These are phyloP conservation scores for Pyrenophora teres DNA, from an alignment of 2,329 filamentous ascomycete genomes.

Conservation along the genomic window DNA sequence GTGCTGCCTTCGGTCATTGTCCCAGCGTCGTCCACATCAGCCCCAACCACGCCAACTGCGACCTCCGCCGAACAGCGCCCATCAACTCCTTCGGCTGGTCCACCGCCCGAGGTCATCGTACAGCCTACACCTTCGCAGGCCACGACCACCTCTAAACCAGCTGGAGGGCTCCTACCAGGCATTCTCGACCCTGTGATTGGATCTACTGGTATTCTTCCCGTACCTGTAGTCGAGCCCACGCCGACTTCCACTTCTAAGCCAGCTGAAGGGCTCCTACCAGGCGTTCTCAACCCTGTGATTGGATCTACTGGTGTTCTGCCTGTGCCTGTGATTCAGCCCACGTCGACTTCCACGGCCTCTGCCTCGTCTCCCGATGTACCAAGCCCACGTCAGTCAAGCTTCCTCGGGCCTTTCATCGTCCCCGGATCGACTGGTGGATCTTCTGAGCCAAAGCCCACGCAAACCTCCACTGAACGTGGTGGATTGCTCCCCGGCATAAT, in stretches of 20 bases:
- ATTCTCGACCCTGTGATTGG: too few species aligned
- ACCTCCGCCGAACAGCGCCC: neutral
- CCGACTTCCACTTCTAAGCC: too few species aligned
- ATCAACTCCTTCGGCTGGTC: conserved; percentile 7
- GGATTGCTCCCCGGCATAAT: too few species aligned
- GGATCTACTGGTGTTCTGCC: conserved; percentile 29
- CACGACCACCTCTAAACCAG: conserved; percentile 4
- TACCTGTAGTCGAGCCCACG: too few species aligned
- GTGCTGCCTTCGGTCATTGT: too few species aligned
- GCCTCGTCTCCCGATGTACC: conserved; percentile 8
- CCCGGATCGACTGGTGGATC: conserved; percentile 28
- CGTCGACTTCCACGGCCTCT: conserved; percentile 11
- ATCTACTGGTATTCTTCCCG: too few species aligned
- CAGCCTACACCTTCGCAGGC: conserved; percentile 11
- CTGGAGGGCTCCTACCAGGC: too few species aligned
- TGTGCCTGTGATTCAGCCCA: conserved; percentile 27
- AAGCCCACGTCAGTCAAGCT: conserved; percentile 18
- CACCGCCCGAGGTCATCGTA: conserved; percentile 6
- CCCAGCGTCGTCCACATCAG: conserved; percentile 1
- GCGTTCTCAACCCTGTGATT: conserved; percentile 21
- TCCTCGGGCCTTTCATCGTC: conserved; percentile 31
- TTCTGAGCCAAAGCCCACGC: conserved; percentile 3
- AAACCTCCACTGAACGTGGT: too few species aligned
- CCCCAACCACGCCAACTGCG: neutral
- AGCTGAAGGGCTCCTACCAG: conserved; percentile 15